phyloP scores from a whole-genome alignment of 208 protist genomes.

The Leishmania lainsoni region DNA sequence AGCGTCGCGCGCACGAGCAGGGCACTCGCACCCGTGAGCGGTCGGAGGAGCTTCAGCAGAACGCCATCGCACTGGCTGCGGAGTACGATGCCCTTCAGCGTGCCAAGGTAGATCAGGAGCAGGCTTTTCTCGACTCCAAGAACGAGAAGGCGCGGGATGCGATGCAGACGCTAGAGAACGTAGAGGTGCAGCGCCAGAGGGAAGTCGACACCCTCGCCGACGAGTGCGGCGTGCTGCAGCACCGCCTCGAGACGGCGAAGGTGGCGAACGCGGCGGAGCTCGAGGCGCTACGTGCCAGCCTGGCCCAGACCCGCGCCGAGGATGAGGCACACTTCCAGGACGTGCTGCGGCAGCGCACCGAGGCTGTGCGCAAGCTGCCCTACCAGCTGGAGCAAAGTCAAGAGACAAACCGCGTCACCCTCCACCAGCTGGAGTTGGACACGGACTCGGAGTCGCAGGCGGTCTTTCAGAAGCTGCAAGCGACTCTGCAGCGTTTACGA shows the following conservation, averaged over 20 bases:
- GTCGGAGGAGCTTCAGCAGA: slow-evolving; percentile 87
- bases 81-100: slow-evolving; percentile 82
- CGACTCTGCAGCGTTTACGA: slow-evolving; percentile 71
- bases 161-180: slow-evolving; percentile 50
- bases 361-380: slow-evolving; percentile 63
- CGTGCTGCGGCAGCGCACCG: slow-evolving; percentile 60
- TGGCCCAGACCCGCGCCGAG: slow-evolving; percentile 47
- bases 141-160: slow-evolving; percentile 83
- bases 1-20: slow-evolving; percentile 92
- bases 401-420: slow-evolving; percentile 86
- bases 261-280: slow-evolving; percentile 39
- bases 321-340: slow-evolving; percentile 86
- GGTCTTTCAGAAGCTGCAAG: slow-evolving; percentile 77
- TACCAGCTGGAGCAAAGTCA: slow-evolving; percentile 67
- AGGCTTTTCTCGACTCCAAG: slow-evolving; percentile 89
- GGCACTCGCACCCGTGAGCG: slow-evolving; percentile 92
- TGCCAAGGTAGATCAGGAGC: slow-evolving; percentile 92
- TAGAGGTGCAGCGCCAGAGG: slow-evolving; percentile 87
- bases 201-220: slow-evolving; percentile 90
- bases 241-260: slow-evolving; percentile 71
- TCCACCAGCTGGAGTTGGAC: slow-evolving; percentile 93
- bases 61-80: slow-evolving; percentile 63
- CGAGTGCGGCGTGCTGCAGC: slow-evolving; percentile 61
- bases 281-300: slow-evolving; percentile 33
- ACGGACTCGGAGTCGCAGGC: slow-evolving; percentile 93